Conservation (phyloP, 768 basidiomycete genomes). For the Rhizopogon roseolus region DNA sequence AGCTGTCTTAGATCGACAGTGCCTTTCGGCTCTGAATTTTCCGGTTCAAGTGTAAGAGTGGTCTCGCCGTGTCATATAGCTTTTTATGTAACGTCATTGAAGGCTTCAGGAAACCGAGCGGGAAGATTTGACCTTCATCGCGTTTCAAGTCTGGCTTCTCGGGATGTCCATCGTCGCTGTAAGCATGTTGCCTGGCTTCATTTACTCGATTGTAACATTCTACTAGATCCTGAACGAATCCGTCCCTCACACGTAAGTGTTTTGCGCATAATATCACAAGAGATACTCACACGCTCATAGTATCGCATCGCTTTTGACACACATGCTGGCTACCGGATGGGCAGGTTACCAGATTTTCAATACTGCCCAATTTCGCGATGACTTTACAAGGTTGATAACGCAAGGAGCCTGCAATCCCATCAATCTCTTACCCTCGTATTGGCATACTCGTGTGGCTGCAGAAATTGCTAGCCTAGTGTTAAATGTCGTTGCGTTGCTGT, state of each 20-base stretch:
- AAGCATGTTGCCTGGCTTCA: conserved; percentile 8
- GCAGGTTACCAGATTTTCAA: conserved; percentile 59
- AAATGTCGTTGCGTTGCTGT: conserved; percentile 54
- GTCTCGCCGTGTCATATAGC: not conserved
- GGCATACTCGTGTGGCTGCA: conserved; percentile 52
- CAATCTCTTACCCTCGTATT: conserved; percentile 60
- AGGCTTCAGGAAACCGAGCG: conserved; percentile 71
- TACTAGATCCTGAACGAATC: conserved; percentile 58
- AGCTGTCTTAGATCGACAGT: conserved; percentile 38
- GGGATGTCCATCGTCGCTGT: conserved; percentile 71
- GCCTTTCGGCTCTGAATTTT: conserved; percentile 64
- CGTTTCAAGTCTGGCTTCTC: conserved; percentile 77
- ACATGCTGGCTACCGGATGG: conserved; percentile 71
- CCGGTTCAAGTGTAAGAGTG: conserved; percentile 59
- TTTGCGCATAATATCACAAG: not conserved
- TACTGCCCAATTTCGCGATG: conserved; percentile 51
- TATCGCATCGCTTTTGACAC: conserved; percentile 67
- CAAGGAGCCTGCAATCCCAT: conserved; percentile 57
- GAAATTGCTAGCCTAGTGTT: conserved; percentile 62
- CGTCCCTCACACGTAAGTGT: conserved; percentile 60
- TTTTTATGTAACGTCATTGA: not conserved
- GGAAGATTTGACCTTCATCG: conserved; percentile 73
- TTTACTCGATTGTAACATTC: not conserved
- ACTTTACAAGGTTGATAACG: conserved; percentile 54
- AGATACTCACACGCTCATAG: conserved; percentile 16